A percentile compares a stretch with the other conserved stretches of the same genome.
Evolutionary conservation across 345 rosid genomes (phyloP).

Genomic region (Populus ilicifolia): DNA sequence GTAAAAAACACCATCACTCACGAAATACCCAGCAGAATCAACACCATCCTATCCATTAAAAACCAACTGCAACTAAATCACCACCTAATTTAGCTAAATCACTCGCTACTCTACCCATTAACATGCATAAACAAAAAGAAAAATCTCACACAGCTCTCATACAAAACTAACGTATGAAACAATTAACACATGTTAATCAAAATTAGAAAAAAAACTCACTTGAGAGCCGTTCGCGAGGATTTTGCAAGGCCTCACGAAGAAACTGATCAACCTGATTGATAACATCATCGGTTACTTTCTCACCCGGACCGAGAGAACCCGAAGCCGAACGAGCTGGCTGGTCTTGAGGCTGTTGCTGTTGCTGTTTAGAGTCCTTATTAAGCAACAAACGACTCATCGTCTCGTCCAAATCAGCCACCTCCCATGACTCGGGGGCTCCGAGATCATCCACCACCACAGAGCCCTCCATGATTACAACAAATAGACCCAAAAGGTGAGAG

Average conservation of each 20-base stretch:
- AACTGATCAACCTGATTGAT: constrained; percentile 65
- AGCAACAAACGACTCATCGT: constrained; percentile 66
- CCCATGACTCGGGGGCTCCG: constrained; percentile 85
- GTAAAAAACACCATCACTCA: background rate
- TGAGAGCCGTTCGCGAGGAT: constrained; percentile 78
- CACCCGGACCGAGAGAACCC: constrained; percentile 1
- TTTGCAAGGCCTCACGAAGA: constrained; percentile 69
- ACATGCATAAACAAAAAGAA: background rate
- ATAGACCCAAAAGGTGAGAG: background rate
- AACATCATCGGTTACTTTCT: constrained; percentile 36
- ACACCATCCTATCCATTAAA: background rate
- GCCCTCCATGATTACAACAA: constrained; percentile 46
- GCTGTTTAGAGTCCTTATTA: constrained; percentile 18
- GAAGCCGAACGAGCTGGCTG: background rate
- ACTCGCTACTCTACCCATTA: too few species aligned
- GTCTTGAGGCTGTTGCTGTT: background rate
- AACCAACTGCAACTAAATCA: background rate
- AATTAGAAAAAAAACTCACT: constrained; percentile 30
- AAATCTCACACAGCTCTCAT: background rate
- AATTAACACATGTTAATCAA: background rate
- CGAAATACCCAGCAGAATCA: background rate
- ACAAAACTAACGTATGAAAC: background rate
- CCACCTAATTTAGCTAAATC: too few species aligned
- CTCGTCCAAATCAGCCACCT: constrained; percentile 72
- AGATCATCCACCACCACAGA: constrained; percentile 64